These are phyloP conservation scores for Curvularia sp. DNA, from an alignment of 2,329 filamentous ascomycete genomes.

Conservation along the genomic window DNA sequence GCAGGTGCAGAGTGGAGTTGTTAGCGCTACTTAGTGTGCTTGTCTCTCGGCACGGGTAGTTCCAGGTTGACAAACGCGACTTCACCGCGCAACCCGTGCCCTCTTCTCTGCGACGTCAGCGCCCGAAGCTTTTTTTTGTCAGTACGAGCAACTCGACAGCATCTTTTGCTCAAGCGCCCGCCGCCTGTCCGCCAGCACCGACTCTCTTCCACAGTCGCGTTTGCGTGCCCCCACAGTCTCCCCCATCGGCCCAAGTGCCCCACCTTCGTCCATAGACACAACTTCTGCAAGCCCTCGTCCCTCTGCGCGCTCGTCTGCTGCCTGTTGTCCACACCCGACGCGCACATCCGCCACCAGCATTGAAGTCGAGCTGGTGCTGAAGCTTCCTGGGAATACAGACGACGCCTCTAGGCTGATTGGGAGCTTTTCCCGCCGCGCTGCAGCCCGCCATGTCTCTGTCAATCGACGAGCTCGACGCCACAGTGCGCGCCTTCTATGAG, in stretches of 20 bases:
- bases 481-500: conserved; percentile 97
- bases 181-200: conserved; percentile 15
- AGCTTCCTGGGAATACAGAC: conserved; percentile 34
- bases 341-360: conserved; percentile 16
- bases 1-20: conserved; percentile 10
- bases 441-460: conserved; percentile 66
- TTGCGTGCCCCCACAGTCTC: conserved; percentile 36
- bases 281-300: conserved; percentile 40
- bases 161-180: conserved; percentile 23
- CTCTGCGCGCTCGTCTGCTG: conserved; percentile 30
- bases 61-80: conserved; percentile 28
- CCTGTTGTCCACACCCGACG: conserved; percentile 19
- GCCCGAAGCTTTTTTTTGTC: conserved; percentile 24
- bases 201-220: conserved; percentile 10
- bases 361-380: conserved; percentile 18
- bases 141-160: conserved; percentile 31
- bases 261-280: conserved; percentile 42
- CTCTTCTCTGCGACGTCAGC: conserved; percentile 30
- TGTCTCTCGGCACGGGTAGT: conserved; percentile 28
- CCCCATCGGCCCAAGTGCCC: conserved; percentile 39
- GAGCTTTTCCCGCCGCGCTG: conserved; percentile 45
- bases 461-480: conserved; percentile 94
- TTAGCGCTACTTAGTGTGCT: conserved; percentile 22
- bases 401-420: conserved; percentile 37
- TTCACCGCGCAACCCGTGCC: conserved; percentile 33